A percentile compares a stretch with the other conserved stretches of the same genome.
Evolutionary conservation across 2,329 filamentous ascomycete genomes (phyloP).

Genomic region (Fusarium sp.): DNA sequence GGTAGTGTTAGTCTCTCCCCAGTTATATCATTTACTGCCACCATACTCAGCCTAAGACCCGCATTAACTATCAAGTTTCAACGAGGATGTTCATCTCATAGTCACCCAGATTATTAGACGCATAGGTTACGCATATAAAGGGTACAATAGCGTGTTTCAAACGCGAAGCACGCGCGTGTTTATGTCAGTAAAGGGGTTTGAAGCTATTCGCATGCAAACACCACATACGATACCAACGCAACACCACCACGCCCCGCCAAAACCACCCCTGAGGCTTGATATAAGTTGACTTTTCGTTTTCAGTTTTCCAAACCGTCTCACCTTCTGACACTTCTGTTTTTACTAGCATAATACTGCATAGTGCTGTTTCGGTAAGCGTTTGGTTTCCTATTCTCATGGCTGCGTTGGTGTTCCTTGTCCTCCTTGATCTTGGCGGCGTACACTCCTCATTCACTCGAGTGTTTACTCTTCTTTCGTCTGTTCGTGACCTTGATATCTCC

Average conservation of each 20-base stretch:
- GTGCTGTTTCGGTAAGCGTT: too few relatives aligned
- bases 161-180: neutral
- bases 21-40: neutral
- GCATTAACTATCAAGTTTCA: conserved; percentile 17
- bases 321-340: neutral
- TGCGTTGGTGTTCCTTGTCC: too few relatives aligned
- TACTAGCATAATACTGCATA: too few relatives aligned
- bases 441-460: too few relatives aligned
- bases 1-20: neutral
- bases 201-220: conserved; percentile 2
- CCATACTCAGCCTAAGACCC: conserved; percentile 12
- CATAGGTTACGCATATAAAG: conserved; percentile 1
- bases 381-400: too few relatives aligned
- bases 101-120: conserved; percentile 9
- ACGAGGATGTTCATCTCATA: conserved; percentile 8
- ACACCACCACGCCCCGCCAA: neutral
- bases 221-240: neutral
- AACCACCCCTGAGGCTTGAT: neutral
- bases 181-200: neutral
- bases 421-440: too few relatives aligned
- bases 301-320: neutral
- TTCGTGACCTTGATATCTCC: too few relatives aligned
- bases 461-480: too few relatives aligned
- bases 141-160: conserved; percentile 1
- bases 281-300: neutral